Base-by-base conservation (phyloP, 2,329 filamentous ascomycete species). In the Neonectria faginata region DNA sequence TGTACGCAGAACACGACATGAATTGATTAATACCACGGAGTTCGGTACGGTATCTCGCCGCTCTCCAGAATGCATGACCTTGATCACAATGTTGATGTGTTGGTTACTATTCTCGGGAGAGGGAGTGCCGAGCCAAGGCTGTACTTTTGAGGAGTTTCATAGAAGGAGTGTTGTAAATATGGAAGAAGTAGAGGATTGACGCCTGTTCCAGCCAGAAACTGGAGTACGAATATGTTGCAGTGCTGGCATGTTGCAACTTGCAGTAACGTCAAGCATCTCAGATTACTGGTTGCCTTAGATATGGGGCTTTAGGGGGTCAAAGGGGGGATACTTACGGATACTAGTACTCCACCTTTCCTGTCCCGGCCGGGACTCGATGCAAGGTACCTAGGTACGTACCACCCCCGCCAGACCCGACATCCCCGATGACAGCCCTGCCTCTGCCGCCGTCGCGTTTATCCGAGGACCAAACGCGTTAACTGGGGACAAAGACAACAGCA, bases 381-480 rank as follows among this genome's bases (percentile, higher is more conserved):
- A 27, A 47, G 44, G 44, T 25, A 22, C 44, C 44, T 22, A 27
- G 44, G 42, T 68, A 71, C 70, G 63, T 72, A 69, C 36, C 36
- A 6, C 36, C 36, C 36, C 36, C 36, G 36, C 36, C 16, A 39
- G 36, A 25, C 22, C 22, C 25, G 25, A 39, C 14, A 39, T n/a
- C 36, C 36, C 36, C 36, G 36, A n/a, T 8, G 36, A 39, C 36
- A 39, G 14, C 36, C 36, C 36, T 36, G 22, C 58, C 55, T n/a
- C 16, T 69, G 67, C 60, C 67, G 68, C 72, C 67, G 66, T 73
- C 65, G 73, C 67, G 71, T 74, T 74, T 74, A 74, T 73, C 71
- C 70, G 71, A 70, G 56, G 58, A 63, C 62, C 59, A 70, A 66
- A 69, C 72, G 72, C 72, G 70, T 70, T 53, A 59, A 41, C 36